Percentiles rank a stretch among this genome's conserved stretches.
Evolutionary conservation across 2,329 filamentous ascomycete species (phyloP).

Genomic region (Calonectria fujianensis): DNA sequence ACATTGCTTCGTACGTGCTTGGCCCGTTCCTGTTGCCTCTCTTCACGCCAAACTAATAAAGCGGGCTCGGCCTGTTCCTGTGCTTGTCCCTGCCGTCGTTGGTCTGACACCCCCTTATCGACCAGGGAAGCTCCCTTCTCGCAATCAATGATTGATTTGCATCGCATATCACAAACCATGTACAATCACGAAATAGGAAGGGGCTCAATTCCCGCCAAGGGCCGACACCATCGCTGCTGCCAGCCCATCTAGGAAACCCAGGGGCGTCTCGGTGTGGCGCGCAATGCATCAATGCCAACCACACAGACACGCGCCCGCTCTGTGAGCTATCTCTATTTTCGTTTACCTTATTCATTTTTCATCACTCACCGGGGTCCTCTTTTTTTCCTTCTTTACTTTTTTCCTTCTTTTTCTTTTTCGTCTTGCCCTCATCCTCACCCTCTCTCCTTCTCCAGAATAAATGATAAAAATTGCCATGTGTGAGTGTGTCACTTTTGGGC

Average conservation of each 20-base stretch:
- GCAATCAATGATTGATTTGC: conserved; percentile 14
- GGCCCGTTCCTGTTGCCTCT: conserved; percentile 21
- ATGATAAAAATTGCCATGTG: not conserved
- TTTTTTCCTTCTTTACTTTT: not conserved
- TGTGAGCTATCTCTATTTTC: conserved; percentile 5
- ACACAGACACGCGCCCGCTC: not conserved
- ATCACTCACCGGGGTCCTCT: not conserved
- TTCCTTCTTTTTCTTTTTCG: not conserved
- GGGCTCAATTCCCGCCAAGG: conserved; percentile 25
- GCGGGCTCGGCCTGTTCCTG: conserved; percentile 18
- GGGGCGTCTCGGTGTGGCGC: conserved; percentile 23
- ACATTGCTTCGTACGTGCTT: not conserved
- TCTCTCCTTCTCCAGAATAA: not conserved
- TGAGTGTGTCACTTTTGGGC: not conserved
- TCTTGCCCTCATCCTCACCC: not conserved
- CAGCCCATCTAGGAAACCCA: conserved; percentile 33
- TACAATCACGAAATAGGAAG: conserved; percentile 35
- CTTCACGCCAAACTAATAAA: conserved; percentile 25
- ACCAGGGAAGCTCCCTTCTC: conserved; percentile 15
- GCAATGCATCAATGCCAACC: conserved; percentile 26
- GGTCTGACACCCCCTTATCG: conserved; percentile 14
- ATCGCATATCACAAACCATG: conserved; percentile 35
- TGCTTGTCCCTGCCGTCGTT: conserved; percentile 19
- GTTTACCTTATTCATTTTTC: not conserved
- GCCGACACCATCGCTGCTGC: conserved; percentile 23